Evolutionary conservation across 140 eudicot species (phyloP).

Genomic region (Anethum foeniculum): DNA sequence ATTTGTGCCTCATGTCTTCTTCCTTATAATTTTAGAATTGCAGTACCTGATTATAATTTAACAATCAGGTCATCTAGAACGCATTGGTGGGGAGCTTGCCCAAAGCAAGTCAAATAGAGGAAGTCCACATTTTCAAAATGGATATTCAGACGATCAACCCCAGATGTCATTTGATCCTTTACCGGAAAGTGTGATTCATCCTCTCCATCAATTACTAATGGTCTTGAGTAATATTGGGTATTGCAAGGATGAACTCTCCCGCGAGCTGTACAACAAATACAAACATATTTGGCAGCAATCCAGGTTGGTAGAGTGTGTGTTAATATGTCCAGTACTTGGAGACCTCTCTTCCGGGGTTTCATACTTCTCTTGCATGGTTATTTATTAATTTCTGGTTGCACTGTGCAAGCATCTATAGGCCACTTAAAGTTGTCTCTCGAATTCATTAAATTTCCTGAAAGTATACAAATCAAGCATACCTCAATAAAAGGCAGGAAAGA

Average conservation of each 20-base stretch:
- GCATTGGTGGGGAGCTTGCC: constrained; percentile 56
- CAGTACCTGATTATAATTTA: constrained; percentile 10
- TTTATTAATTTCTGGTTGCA: neutral
- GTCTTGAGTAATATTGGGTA: constrained; percentile 93
- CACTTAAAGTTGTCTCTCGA: neutral
- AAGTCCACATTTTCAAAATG: constrained; percentile 53
- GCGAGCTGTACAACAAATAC: constrained; percentile 66
- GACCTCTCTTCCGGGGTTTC: neutral
- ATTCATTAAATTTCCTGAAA: neutral
- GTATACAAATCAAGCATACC: neutral
- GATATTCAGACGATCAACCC: constrained; percentile 41
- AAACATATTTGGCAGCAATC: constrained; percentile 73
- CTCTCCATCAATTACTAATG: constrained; percentile 75
- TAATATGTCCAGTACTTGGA: neutral
- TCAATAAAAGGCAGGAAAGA: neutral
- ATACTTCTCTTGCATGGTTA: constrained; percentile 2
- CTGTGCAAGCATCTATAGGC: neutral
- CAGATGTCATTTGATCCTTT: constrained; percentile 56
- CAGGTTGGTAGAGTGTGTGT: constrained; percentile 36
- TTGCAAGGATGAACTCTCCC: constrained; percentile 92
- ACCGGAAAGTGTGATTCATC: constrained; percentile 69
- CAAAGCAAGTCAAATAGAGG: constrained; percentile 48
- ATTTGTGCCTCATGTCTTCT: neutral
- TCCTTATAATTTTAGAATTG: constrained; percentile 10
- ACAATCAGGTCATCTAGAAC: constrained; percentile 75